Conservation (phyloP, 768 basidiomycete genomes). For the Rhizopogon rudus region DNA sequence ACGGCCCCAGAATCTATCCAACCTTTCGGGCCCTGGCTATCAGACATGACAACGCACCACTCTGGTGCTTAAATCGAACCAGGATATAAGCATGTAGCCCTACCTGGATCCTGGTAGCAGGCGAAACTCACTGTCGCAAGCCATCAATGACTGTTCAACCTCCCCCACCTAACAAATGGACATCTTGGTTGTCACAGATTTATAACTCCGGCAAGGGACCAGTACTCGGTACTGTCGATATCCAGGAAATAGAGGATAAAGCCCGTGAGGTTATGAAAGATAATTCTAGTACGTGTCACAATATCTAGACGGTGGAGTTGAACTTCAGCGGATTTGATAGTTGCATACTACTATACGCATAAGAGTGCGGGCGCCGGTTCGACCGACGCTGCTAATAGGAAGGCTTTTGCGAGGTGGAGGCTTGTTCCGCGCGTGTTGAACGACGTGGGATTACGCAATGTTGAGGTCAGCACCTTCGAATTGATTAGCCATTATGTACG, state of each 20-base stretch:
- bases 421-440: constrained; percentile 56
- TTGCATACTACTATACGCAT: constrained; percentile 61
- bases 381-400: constrained; percentile 61
- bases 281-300: constrained; percentile 37
- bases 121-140: too few relatives aligned
- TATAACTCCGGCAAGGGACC: constrained; percentile 19
- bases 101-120: background rate
- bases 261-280: constrained; percentile 59
- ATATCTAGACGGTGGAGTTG: background rate
- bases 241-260: constrained; percentile 59
- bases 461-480: constrained; percentile 33
- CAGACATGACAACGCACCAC: too few relatives aligned
- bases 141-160: background rate
- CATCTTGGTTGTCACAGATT: constrained; percentile 15
- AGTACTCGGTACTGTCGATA: constrained; percentile 50
- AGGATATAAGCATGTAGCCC: background rate
- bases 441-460: constrained; percentile 42
- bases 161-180: constrained; percentile 18
- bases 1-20: too few relatives aligned
- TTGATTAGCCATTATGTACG: background rate
- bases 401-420: constrained; percentile 50
- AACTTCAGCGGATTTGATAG: constrained; percentile 25
- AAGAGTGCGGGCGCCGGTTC: constrained; percentile 65
- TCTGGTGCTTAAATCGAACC: background rate
- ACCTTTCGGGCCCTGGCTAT: too few relatives aligned